Percentiles rank a stretch among this genome's conserved stretches.
Conservation (phyloP, 208 protist species). For the Acanthamoeba rhysodes region DNA sequence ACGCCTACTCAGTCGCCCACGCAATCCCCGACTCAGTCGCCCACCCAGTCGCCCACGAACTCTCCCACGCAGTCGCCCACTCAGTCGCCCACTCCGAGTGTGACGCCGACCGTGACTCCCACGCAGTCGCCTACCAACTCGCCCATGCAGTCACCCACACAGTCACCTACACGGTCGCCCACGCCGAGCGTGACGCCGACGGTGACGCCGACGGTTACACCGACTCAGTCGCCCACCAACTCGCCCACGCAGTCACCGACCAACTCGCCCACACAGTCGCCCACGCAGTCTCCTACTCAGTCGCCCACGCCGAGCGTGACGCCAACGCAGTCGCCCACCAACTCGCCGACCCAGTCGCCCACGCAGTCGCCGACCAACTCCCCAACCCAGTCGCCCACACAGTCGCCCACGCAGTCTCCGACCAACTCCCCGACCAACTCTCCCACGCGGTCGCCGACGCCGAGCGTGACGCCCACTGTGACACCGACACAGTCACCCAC, state of each 20-base stretch:
- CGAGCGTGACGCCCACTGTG: no score
- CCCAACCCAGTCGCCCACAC: neutral
- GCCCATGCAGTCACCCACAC: no score
- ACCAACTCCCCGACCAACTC: neutral
- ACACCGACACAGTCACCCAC: neutral
- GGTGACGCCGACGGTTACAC: neutral
- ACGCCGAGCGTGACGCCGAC: neutral
- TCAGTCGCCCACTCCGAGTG: neutral
- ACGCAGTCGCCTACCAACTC: no score
- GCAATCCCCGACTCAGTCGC: no score
- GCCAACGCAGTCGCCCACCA: neutral
- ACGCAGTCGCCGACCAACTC: neutral
- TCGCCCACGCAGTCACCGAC: no score
- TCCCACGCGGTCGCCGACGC: neutral
- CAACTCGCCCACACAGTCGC: neutral
- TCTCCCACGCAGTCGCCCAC: neutral
- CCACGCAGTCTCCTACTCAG: neutral
- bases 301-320: neutral
- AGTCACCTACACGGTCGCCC: neutral
- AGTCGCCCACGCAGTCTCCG: no score
- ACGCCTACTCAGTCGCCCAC: no score
- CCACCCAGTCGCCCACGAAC: neutral
- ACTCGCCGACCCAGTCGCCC: neutral
- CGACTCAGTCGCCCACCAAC: neutral
- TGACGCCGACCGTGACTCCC: no score